Evolutionary conservation across 2,329 filamentous ascomycete genomes (phyloP), one percentile per base, ranked within the genome.

Genomic region (Botrytis elliptica): DNA sequence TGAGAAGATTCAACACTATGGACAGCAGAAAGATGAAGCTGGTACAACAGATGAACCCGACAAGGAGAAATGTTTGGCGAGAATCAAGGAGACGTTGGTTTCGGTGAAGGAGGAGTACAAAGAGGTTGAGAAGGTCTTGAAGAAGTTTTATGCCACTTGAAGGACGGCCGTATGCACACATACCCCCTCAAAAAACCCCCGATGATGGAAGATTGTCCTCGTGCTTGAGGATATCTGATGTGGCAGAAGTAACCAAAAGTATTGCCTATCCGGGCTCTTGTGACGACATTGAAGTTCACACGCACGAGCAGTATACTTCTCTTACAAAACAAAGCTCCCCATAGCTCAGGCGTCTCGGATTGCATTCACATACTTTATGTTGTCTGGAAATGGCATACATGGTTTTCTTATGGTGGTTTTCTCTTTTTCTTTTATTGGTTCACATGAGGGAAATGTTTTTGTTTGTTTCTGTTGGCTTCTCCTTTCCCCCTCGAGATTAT

Each of bases 1-100:
- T 85, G 95, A 98, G 84, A 94, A 97, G 86, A 98, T 99, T 80
- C 95, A 99, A 83, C 92, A 97, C 81, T 97, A 91, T 82, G 95
- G 95, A 77, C 92, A 92, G 80, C 87, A 88, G 79, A 93, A 95
- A 83, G 94, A 95, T 78, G 89, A 93, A 75, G 91, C 92, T 62
- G 94, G 94, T 60, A 87, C 86, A 9, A 84, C 86, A 59, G 86
- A 89, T 73, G 90, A 93, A 81, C 84, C 85, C 2, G 90, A 97
- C 79, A 86, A 91, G 74, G 85, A 90, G 4, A 84, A 89, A 67
- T 94, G 91, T 79, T 85, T 98, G 52, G 83, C 88, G 75, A 89
- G 89, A 75, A 93, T 97, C 80, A 86, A 86, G 77, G 88, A 90
- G 63, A 93, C 91, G 12, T 87, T 98, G 76, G 84, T 85, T 65